Evolutionary conservation across 805 yeast genomes (phyloP).

Genomic region (Cyberlindnera maclurae): DNA sequence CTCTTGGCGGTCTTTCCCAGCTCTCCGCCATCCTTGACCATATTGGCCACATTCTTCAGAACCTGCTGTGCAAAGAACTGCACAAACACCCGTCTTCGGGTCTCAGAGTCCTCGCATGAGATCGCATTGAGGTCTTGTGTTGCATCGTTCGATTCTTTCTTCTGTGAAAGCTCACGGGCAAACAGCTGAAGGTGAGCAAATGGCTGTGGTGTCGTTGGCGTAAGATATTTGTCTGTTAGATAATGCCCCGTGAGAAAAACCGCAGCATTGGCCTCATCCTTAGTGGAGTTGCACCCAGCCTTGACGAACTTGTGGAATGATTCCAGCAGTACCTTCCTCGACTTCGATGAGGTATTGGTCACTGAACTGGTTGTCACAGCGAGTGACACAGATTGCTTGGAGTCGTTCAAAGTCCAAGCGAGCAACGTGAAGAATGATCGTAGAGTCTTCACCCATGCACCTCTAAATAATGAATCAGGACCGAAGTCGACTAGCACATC

Average conservation of each 20-base stretch:
- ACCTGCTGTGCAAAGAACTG: constrained; percentile 48
- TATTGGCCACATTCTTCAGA: constrained; percentile 38
- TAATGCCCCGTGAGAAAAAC: constrained; percentile 32
- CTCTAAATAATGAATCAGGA: constrained; percentile 47
- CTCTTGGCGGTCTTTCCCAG: constrained; percentile 44
- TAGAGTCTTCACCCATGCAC: constrained; percentile 64
- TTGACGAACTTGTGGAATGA: constrained; percentile 36
- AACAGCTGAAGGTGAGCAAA: constrained; percentile 58
- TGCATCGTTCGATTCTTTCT: constrained; percentile 12
- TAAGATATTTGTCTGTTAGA: constrained; percentile 42
- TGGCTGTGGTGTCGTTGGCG: constrained; percentile 54
- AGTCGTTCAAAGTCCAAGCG: constrained; percentile 56
- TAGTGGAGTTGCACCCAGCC: constrained; percentile 29
- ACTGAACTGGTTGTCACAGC: constrained; percentile 28
- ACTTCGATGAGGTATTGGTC: constrained; percentile 11
- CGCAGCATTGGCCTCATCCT: constrained; percentile 12
- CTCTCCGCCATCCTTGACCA: constrained; percentile 68
- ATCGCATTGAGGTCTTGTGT: constrained; percentile 34
- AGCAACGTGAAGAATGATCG: constrained; percentile 60
- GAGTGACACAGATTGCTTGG: constrained; percentile 23
- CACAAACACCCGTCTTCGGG: constrained; percentile 45
- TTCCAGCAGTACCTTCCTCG: constrained; percentile 29
- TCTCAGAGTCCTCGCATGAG: constrained; percentile 54
- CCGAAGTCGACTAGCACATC: constrained; percentile 49
- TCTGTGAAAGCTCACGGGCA: constrained; percentile 29